Base-by-base conservation (phyloP, 495 filamentous ascomycete species). In the Bacidia gigantensis region DNA sequence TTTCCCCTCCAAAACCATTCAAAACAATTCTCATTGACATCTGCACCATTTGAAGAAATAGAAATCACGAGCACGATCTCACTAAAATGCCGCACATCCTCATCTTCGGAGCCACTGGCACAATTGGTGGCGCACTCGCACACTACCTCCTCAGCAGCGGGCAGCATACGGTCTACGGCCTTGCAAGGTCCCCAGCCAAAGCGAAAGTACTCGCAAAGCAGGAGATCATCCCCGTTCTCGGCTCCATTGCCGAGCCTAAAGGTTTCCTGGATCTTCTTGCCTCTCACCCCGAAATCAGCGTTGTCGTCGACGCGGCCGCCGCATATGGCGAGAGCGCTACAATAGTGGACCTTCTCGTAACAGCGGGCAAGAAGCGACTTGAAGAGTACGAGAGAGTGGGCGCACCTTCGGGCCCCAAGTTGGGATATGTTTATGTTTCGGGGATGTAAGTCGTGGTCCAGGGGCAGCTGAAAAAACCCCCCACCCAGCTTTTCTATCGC, bases 41-140 rank as follows among this genome's bases (percentile, higher is more conserved):
- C 35, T n/a, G n/a, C 11, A 11, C 35, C 43, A 50, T 46, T 32
- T n/a, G n/a, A n/a, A n/a, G n/a, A n/a, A n/a, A n/a, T n/a, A n/a
- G n/a, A n/a, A n/a, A n/a, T n/a, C n/a, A n/a, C n/a, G n/a, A n/a
- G n/a, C n/a, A n/a, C n/a, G n/a, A n/a, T n/a, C n/a, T n/a, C n/a
- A n/a, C n/a, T n/a, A n/a, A n/a, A n/a, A 72, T 72, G 70, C 58
- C 63, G n/a, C 66, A 65, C 55, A 49, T 74, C 42, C 66, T 74
- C 26, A 57, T 72, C 39, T 39, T 72, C 50, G 71, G 71, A 20
- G 70, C 64, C n/a, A 65, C 68, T 21, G 70, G 71, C 46, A 70
- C 69, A 52, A 48, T 72, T 5, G 70, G 71, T 50, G 58, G 57
- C 12, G 49, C 65, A 0, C 50, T 74, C n/a, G 55, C 57, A 22